phyloP scores from a whole-genome alignment of 768 basidiomycete genomes.

The Butyriboletus loyo region DNA sequence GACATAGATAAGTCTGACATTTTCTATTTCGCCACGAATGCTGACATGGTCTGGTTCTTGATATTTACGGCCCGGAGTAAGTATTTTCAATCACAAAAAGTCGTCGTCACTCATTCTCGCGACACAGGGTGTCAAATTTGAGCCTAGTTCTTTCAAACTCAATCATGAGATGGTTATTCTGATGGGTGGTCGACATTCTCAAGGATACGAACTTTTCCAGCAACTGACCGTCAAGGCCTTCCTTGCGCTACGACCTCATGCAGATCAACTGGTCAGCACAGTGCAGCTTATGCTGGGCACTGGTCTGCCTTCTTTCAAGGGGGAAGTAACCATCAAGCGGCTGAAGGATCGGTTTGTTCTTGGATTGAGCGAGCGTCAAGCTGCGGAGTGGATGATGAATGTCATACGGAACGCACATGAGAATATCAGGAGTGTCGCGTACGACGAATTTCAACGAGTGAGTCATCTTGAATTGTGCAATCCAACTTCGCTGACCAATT shows the following conservation, averaged over 20 bases:
- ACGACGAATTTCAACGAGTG: slow-evolving; percentile 94
- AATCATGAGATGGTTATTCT: slow-evolving; percentile 98
- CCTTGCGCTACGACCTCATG: slow-evolving; percentile 92
- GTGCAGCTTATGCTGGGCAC: slow-evolving; percentile 94
- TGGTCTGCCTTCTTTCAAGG: slow-evolving; percentile 94
- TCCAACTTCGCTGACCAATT: slow-evolving; percentile 4
- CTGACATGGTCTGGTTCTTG: slow-evolving; percentile 28
- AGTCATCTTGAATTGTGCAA: slow-evolving; percentile 23
- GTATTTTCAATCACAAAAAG: slow-evolving; percentile 17
- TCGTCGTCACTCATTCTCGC: slow-evolving; percentile 5
- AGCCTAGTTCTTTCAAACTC: slow-evolving; percentile 96
- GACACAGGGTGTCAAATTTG: slow-evolving; percentile 92
- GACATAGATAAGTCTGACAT: slow-evolving; percentile 88
- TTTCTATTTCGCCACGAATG: slow-evolving; percentile 7
- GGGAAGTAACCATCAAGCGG: slow-evolving; percentile 85
- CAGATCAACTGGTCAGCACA: slow-evolving; percentile 85
- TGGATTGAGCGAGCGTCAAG: slow-evolving; percentile 80
- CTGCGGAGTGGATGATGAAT: slow-evolving; percentile 91
- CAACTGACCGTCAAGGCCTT: slow-evolving; percentile 95
- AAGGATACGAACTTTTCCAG: slow-evolving; percentile 93
- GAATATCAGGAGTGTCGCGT: slow-evolving; percentile 88
- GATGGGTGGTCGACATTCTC: slow-evolving; percentile 94
- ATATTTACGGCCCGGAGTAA: slow-evolving; percentile 57
- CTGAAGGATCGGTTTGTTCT: slow-evolving; percentile 85
- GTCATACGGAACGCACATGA: slow-evolving; percentile 91